phyloP scores from a whole-genome alignment of 176 grass and related monocot genomes.

The Typha latifolia region DNA sequence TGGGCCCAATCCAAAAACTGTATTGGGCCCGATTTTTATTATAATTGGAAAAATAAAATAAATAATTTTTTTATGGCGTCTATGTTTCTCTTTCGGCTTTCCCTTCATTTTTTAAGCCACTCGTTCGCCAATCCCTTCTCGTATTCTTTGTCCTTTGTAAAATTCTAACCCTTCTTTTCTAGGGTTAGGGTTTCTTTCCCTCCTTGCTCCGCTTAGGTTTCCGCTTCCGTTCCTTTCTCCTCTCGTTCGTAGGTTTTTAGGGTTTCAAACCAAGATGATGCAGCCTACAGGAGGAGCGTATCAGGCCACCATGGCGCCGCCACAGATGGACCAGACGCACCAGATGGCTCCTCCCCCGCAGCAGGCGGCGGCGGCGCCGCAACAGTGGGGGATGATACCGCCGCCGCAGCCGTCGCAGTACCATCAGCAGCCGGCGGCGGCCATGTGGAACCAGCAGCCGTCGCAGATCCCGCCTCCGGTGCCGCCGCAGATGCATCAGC shows the following conservation, averaged over 20 bases:
- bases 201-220: neutral
- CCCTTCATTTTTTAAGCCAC: too few species aligned
- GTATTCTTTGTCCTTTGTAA: too few species aligned
- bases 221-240: neutral
- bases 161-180: too few species aligned
- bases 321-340: constrained; percentile 34
- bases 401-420: constrained; percentile 61
- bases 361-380: constrained; percentile 24
- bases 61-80: too few species aligned
- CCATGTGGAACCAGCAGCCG: constrained; percentile 78
- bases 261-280: constrained; percentile 30
- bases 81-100: too few species aligned
- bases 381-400: constrained; percentile 73
- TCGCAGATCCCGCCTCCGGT: constrained; percentile 38
- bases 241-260: neutral
- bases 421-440: constrained; percentile 39
- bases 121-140: too few species aligned
- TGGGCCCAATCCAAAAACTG: too few species aligned
- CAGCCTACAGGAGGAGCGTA: constrained; percentile 37
- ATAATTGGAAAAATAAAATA: too few species aligned
- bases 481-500: constrained; percentile 1
- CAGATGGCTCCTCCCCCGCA: constrained; percentile 11
- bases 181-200: neutral
- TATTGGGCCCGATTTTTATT: too few species aligned
- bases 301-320: constrained; percentile 32